A percentile compares a stretch with the other conserved stretches of the same genome.
Evolutionary conservation across 2,329 filamentous ascomycete species (phyloP).

Genomic region (Apiospora hydei): DNA sequence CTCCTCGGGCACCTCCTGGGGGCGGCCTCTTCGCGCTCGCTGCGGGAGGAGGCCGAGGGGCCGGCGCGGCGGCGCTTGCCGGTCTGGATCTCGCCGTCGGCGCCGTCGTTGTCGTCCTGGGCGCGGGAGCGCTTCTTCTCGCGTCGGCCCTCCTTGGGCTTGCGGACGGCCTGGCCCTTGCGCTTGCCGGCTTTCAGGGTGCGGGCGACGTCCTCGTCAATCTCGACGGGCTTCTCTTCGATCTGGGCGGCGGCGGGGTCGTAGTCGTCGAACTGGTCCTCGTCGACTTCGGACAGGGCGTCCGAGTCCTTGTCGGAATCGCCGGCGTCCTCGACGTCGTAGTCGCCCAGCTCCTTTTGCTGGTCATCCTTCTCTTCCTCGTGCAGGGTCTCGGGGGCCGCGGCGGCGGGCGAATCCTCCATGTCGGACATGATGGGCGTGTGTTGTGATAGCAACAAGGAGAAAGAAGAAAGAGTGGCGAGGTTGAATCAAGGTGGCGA

Average conservation of each 20-base stretch:
- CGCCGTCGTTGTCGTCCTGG: constrained; percentile 58
- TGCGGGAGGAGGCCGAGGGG: constrained; percentile 40
- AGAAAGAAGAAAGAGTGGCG: neutral
- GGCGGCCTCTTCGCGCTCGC: constrained; percentile 52
- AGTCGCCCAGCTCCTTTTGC: constrained; percentile 46
- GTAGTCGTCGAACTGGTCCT: constrained; percentile 74
- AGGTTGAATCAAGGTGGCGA: constrained; percentile 3
- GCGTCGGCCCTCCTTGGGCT: constrained; percentile 76
- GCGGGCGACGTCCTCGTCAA: constrained; percentile 70
- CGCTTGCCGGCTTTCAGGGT: constrained; percentile 71
- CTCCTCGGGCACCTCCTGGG: constrained; percentile 76
- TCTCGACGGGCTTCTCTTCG: constrained; percentile 69
- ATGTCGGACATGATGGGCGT: constrained; percentile 52
- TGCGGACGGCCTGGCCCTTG: constrained; percentile 72
- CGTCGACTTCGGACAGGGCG: constrained; percentile 72
- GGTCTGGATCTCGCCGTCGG: constrained; percentile 51
- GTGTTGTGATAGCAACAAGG: constrained; percentile 5
- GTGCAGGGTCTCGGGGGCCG: constrained; percentile 42
- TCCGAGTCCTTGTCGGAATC: constrained; percentile 65
- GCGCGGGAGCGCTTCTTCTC: constrained; percentile 67
- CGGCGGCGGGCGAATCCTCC: constrained; percentile 48
- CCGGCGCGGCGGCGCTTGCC: constrained; percentile 55
- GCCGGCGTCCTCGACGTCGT: constrained; percentile 50
- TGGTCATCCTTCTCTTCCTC: constrained; percentile 38
- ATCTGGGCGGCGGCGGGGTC: constrained; percentile 69